phyloP scores from a whole-genome alignment of 225 moss, liverwort and hornwort genomes.

The Rhytidiadelphus loreus region DNA sequence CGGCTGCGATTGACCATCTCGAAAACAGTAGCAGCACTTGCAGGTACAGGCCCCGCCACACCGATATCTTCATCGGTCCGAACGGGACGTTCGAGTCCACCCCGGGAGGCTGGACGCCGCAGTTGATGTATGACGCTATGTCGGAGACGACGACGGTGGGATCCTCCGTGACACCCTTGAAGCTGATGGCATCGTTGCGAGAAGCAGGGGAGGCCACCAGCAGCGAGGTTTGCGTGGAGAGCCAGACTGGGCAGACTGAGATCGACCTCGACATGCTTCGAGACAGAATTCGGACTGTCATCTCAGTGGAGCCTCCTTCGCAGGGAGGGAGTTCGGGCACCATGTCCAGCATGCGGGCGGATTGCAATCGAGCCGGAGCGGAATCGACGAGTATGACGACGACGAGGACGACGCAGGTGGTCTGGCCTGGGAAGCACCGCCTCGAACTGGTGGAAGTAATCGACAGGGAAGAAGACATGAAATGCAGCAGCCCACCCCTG shows the following conservation, averaged over 20 bases:
- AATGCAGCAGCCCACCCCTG: not conserved
- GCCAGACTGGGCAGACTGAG: not conserved
- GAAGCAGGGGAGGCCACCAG: conserved; percentile 15
- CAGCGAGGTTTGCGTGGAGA: not conserved
- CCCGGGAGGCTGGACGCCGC: conserved; percentile 33
- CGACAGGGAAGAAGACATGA: conserved; percentile 8
- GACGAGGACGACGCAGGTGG: not conserved
- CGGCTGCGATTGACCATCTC: not conserved
- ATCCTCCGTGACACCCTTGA: conserved; percentile 9
- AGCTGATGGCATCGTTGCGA: conserved; percentile 13
- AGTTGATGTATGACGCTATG: not conserved
- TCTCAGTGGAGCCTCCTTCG: not conserved
- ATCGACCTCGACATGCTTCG: not conserved
- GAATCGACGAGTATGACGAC: not conserved
- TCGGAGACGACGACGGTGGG: not conserved
- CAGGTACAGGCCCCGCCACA: conserved; percentile 1
- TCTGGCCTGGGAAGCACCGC: conserved; percentile 21
- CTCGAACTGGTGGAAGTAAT: conserved; percentile 15
- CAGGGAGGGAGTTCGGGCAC: not conserved
- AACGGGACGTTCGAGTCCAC: conserved; percentile 21
- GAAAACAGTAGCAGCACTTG: not conserved
- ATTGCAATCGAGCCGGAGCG: not conserved
- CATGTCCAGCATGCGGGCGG: not conserved
- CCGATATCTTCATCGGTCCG: conserved; percentile 21
- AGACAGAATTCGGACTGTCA: not conserved